phyloP scores from a whole-genome alignment of 257 asterid genomes.

The Solanum chmielewskii region DNA sequence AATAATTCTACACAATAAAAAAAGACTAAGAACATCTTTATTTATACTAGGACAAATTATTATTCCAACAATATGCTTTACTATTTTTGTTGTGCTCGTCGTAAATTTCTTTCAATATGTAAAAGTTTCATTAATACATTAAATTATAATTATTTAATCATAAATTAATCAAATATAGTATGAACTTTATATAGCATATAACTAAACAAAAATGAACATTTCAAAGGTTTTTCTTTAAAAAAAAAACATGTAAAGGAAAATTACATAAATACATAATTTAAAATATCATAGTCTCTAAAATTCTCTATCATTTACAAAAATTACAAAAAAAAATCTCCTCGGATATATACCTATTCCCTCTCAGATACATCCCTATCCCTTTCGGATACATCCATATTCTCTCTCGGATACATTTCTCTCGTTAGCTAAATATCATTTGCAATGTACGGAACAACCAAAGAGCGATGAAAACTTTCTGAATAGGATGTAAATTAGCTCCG shows the following conservation, averaged over 20 bases:
- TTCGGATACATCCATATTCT: no score
- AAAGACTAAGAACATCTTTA: neutral
- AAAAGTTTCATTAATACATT: neutral
- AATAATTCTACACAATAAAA: no score
- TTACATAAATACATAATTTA: no score
- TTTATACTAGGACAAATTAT: neutral
- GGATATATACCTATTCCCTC: neutral
- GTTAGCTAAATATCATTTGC: no score
- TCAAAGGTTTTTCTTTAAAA: neutral
- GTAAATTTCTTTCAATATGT: neutral
- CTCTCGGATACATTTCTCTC: rapidly evolving
- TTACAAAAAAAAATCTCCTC: no score
- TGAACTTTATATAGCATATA: neutral
- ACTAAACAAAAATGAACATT: neutral
- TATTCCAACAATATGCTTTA: neutral
- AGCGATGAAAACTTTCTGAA: neutral
- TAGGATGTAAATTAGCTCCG: neutral
- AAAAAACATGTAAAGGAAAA: neutral
- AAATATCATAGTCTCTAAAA: neutral
- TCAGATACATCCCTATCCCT: neutral
- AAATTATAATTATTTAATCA: neutral
- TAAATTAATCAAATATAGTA: neutral
- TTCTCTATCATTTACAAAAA: no score
- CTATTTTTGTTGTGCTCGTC: neutral
- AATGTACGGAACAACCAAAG: neutral